Evolutionary conservation across 306 rosid genomes (phyloP), one percentile per base, ranked within the genome.

Genomic region (Acmispon strigosus): DNA sequence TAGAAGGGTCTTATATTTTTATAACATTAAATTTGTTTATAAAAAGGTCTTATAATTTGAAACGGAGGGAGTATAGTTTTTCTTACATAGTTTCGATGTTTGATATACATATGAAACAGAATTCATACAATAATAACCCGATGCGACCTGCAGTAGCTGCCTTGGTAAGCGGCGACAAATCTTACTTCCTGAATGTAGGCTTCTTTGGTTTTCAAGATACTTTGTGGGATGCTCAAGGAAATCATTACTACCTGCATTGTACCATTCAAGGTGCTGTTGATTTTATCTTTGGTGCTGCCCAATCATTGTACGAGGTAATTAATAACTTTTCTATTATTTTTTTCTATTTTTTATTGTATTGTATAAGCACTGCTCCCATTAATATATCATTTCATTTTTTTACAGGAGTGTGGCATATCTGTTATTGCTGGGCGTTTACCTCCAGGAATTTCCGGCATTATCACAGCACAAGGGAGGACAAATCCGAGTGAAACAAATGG

Each of bases 191-290:
- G 2, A 29, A 56, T 8, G 89, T 90, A 16, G 96, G 90, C 0
- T 92, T 90, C 74, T 84, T 11, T 22, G 91, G 98, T 1, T 18
- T 92, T 42, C 98, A 92, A 81, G 98, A 92, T 62, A 92, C 98
- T n/a, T 54, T 92, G 34, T 92, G 98, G 98, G 98, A 90, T 54
- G 80, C 27, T 13, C 58, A 50, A 18, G 96, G 98, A 62, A 77
- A 89, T 62, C 98, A 92, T 11, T 92, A 84, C 82, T 90, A 77
- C 51, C 65, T 79, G 3, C 77, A 10, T 15, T 92, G 98, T 66
- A 84, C 87, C 6, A 84, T 92, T 2, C 77, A 88, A 78, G 98
- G 96, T 72, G 96, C 96, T 47, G 80, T 85, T 32, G 98, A 92
- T 75, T 92, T 92, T 49, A 92, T 92, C 42, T 90, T 88, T 57